These are phyloP conservation scores for Pistacia atlantica DNA, from an alignment of 345 rosid species.

Conservation along the genomic window DNA sequence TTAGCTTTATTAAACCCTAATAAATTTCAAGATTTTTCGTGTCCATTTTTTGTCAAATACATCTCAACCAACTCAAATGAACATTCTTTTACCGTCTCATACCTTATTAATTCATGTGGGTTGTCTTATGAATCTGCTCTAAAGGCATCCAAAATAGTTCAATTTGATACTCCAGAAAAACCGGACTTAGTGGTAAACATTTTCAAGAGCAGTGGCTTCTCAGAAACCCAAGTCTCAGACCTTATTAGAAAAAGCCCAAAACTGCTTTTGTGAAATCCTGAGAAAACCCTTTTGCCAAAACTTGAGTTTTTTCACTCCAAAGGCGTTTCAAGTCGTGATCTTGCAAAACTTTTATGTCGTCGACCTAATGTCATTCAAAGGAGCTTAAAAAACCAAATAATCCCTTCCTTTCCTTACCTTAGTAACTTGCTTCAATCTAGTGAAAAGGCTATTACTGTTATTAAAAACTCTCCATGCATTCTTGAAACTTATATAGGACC, in stretches of 20 bases:
- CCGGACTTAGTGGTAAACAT: conserved; percentile 23
- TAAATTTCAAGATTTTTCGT: too few species aligned
- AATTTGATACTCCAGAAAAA: conserved; percentile 21
- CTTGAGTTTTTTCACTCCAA: conserved; percentile 23
- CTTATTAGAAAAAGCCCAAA: not conserved
- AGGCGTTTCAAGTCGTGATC: conserved; percentile 18
- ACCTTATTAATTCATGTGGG: too few species aligned
- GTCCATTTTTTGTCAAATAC: too few species aligned
- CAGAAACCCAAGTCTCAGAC: conserved; percentile 15
- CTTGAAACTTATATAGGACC: not conserved
- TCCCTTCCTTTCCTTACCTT: conserved; percentile 7
- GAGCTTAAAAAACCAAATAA: conserved; percentile 16
- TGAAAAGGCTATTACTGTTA: not conserved
- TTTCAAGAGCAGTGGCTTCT: conserved; percentile 21
- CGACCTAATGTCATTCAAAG: not conserved
- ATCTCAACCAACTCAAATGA: too few species aligned
- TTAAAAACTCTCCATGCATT: not conserved
- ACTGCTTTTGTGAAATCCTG: conserved; percentile 10
- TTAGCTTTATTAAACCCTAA: too few species aligned
- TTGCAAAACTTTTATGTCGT: not conserved
- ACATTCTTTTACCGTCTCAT: too few species aligned
- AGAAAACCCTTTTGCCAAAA: conserved; percentile 32
- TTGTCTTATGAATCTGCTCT: too few species aligned
- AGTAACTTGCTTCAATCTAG: conserved; percentile 15
- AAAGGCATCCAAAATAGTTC: conserved; percentile 12